These are phyloP conservation scores for Coemansia sp. DNA, from an alignment of 192 early-diverging fungal genomes.

Conservation along the genomic window DNA sequence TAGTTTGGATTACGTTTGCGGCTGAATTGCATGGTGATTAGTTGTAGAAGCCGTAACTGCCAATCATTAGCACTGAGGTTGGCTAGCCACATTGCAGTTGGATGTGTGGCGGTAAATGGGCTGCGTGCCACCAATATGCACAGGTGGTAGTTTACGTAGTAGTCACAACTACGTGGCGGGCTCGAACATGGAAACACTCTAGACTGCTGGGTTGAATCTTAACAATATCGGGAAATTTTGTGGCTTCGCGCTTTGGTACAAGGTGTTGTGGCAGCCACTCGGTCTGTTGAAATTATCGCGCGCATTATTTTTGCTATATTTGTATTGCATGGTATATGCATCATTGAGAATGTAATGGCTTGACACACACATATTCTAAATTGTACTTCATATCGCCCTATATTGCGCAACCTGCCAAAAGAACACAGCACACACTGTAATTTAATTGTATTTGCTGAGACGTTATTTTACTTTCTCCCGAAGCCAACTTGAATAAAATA, in stretches of 20 bases:
- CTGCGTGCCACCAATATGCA: background rate
- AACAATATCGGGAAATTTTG: background rate
- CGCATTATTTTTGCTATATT: slow-evolving; percentile 3
- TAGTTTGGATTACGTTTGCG: background rate
- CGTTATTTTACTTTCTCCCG: background rate
- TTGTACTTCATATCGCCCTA: background rate
- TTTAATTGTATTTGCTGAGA: background rate
- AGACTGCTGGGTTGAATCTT: background rate
- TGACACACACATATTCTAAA: slow-evolving; percentile 17
- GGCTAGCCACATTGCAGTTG: background rate
- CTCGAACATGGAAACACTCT: too few relatives aligned
- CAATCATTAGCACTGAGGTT: background rate
- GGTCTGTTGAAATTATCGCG: slow-evolving; percentile 6
- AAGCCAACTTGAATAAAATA: background rate
- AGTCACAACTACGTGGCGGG: background rate
- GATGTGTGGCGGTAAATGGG: background rate
- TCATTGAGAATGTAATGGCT: slow-evolving; percentile 18
- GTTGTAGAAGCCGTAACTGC: background rate
- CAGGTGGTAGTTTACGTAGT: background rate
- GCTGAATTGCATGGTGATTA: background rate
- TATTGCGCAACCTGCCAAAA: background rate
- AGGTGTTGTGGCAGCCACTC: background rate
- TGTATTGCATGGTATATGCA: slow-evolving; percentile 1
- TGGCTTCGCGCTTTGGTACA: background rate
- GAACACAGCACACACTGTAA: background rate